These are phyloP conservation scores for Teunomyces lycoperdinae DNA, from an alignment of 805 yeast genomes.

Conservation along the genomic window DNA sequence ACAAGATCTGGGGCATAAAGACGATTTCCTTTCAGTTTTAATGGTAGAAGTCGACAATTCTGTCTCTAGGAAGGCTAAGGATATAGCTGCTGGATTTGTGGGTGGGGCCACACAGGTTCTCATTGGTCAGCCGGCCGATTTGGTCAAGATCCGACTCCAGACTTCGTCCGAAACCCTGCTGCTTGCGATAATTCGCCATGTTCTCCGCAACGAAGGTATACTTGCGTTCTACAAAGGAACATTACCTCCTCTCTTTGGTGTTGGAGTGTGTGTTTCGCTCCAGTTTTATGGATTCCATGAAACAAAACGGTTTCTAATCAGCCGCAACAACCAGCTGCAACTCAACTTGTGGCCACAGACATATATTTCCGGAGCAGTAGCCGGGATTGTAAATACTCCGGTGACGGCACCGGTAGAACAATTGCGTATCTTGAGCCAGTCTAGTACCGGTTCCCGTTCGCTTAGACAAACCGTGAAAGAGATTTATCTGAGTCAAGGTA, in stretches of 20 bases:
- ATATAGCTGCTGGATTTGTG: constrained; percentile 43
- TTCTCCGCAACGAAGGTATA: constrained; percentile 39
- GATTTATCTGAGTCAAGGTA: constrained; percentile 45
- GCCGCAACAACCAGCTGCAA: constrained; percentile 20
- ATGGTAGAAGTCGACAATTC: constrained; percentile 32
- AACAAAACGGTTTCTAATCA: constrained; percentile 55
- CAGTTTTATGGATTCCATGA: constrained; percentile 74
- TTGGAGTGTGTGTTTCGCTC: constrained; percentile 63
- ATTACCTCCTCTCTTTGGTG: constrained; percentile 43
- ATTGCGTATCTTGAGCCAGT: constrained; percentile 58
- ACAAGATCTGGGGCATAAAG: background rate
- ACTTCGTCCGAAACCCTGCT: constrained; percentile 34
- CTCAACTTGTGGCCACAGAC: constrained; percentile 55
- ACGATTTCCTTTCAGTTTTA: background rate
- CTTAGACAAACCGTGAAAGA: constrained; percentile 36
- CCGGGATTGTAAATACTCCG: constrained; percentile 65
- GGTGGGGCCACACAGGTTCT: constrained; percentile 48
- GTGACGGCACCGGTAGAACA: constrained; percentile 67
- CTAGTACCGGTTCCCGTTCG: constrained; percentile 32
- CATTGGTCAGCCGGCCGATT: constrained; percentile 47
- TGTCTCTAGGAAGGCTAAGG: constrained; percentile 36
- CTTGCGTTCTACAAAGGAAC: constrained; percentile 47
- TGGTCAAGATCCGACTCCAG: constrained; percentile 42
- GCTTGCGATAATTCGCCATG: constrained; percentile 31
- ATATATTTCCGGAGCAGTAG: constrained; percentile 60